Evolutionary conservation across 257 asterid species (phyloP).

Genomic region (Solanum infundibuliforme): DNA sequence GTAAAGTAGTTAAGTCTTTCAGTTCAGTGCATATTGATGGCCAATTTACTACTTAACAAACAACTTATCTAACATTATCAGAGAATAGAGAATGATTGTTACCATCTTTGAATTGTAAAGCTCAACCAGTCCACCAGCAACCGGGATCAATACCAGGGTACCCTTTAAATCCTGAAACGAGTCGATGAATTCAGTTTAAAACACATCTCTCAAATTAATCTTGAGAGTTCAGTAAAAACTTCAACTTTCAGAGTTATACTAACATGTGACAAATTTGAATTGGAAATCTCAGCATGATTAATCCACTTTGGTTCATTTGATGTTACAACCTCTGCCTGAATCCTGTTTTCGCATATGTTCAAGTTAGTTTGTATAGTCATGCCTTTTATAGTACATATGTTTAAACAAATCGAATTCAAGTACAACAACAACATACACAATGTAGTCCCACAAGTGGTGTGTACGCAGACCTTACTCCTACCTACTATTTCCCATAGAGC

Average conservation of each 20-base stretch:
- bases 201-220: not conserved
- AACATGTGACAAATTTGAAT: constrained; percentile 19
- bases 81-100: not conserved
- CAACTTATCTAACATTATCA: not conserved
- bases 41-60: not conserved
- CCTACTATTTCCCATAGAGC: not conserved
- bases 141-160: constrained; percentile 66
- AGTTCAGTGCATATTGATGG: not conserved
- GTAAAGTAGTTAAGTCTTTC: not conserved
- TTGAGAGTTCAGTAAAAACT: not conserved
- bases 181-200: not conserved
- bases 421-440: not conserved
- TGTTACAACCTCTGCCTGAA: constrained; percentile 79
- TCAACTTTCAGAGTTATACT: not conserved
- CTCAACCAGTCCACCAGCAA: constrained; percentile 58
- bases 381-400: not conserved
- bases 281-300: constrained; percentile 14
- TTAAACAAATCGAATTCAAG: not conserved
- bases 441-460: not conserved
- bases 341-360: constrained; percentile 19
- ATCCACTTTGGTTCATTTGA: constrained; percentile 62
- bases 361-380: not conserved
- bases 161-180: constrained; percentile 41
- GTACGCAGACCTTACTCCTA: not conserved
- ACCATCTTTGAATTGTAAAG: constrained; percentile 47